Evolutionary conservation across 345 rosid species (phyloP).

Genomic region (Physaria fendleri): DNA sequence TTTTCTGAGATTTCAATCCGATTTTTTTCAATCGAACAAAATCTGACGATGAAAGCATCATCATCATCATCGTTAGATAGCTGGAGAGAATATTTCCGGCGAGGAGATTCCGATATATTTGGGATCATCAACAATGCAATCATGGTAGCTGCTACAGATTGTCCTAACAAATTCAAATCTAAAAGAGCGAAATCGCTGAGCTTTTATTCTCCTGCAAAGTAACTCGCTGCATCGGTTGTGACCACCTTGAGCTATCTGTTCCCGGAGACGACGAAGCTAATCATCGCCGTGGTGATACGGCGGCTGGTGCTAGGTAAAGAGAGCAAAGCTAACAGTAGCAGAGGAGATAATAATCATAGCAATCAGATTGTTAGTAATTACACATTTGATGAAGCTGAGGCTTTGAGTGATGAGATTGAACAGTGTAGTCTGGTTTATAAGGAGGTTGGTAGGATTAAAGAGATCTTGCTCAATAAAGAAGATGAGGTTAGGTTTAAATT

Average conservation of each 20-base stretch:
- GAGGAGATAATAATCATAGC: slow-evolving; percentile 39
- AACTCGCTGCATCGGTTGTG: slow-evolving; percentile 60
- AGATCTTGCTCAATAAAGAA: slow-evolving; percentile 41
- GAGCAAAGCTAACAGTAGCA: slow-evolving; percentile 54
- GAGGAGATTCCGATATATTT: slow-evolving; percentile 61
- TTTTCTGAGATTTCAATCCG: not conserved
- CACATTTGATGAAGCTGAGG: slow-evolving; percentile 76
- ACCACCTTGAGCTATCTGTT: slow-evolving; percentile 46
- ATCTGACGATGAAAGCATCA: slow-evolving; percentile 12
- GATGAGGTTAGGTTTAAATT: slow-evolving; percentile 45
- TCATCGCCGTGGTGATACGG: slow-evolving; percentile 22
- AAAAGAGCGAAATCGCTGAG: slow-evolving; percentile 77
- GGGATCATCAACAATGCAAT: slow-evolving; percentile 76
- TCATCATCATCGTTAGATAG: slow-evolving; percentile 38
- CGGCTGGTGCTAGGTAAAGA: slow-evolving; percentile 51
- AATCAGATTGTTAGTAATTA: slow-evolving; percentile 53
- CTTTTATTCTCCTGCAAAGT: slow-evolving; percentile 50
- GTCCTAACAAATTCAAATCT: slow-evolving; percentile 59
- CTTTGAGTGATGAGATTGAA: slow-evolving; percentile 86
- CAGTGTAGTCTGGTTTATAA: slow-evolving; percentile 47
- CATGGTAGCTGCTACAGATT: slow-evolving; percentile 74
- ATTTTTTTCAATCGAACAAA: too few species aligned
- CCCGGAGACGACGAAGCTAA: slow-evolving; percentile 33
- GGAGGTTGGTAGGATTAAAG: slow-evolving; percentile 78
- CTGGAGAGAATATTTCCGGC: slow-evolving; percentile 78